Evolutionary conservation across 2,329 filamentous ascomycete genomes (phyloP).

Genomic region (Monilinia polystroma): DNA sequence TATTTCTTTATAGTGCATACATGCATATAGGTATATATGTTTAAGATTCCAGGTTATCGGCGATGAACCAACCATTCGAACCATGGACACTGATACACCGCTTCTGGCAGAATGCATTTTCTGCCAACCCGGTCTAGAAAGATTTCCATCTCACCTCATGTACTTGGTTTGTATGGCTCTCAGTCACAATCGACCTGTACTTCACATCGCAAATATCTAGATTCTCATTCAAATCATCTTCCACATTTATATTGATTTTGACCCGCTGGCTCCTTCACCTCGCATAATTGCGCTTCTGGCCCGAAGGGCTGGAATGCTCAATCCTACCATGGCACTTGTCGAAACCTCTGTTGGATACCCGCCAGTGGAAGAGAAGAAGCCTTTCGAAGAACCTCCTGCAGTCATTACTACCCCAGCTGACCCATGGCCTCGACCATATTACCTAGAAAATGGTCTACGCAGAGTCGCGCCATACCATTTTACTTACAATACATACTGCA

Average conservation of each 20-base stretch:
- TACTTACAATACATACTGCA: constrained; percentile 94
- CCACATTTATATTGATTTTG: background rate
- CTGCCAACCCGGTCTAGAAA: constrained; percentile 1
- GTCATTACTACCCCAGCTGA: constrained; percentile 54
- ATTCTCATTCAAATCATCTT: background rate
- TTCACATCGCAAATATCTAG: background rate
- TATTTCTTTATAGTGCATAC: too few species aligned
- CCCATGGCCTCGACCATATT: constrained; percentile 68
- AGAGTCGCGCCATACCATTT: constrained; percentile 84
- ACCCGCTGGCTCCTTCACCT: constrained; percentile 50
- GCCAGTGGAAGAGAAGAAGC: constrained; percentile 42
- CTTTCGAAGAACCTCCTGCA: constrained; percentile 45
- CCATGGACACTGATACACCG: background rate
- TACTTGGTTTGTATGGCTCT: background rate
- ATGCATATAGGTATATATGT: too few species aligned
- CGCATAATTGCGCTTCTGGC: constrained; percentile 52
- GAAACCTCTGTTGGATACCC: constrained; percentile 35
- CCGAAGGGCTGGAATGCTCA: constrained; percentile 46
- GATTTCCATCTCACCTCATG: background rate
- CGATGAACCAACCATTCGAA: too few species aligned
- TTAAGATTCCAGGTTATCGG: too few species aligned
- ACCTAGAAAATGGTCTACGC: constrained; percentile 77
- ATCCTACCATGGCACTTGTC: constrained; percentile 47
- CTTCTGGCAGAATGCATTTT: constrained; percentile 11
- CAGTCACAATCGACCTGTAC: background rate